Evolutionary conservation across 345 rosid genomes (phyloP), one percentile per base, ranked within the genome.

Genomic region (Salix brachista): DNA sequence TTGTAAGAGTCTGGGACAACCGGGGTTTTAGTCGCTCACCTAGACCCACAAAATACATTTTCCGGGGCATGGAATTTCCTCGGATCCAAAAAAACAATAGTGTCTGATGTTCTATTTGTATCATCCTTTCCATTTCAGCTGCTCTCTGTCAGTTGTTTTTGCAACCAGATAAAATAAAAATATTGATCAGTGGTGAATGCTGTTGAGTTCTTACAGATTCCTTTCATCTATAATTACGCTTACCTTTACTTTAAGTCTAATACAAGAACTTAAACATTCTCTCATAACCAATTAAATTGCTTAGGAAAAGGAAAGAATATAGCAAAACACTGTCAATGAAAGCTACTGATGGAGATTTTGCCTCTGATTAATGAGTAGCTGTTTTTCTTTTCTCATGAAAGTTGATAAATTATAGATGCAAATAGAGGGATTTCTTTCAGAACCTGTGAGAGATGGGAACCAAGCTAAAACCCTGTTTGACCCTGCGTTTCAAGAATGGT

Each of bases 401-500:
- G 26, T 54, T 54, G 26, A 52, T 50, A 18, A 4, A 50, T 17
- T 21, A 50, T 48, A 4, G 7, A 18, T 50, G 56, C 21, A 50
- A 34, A 18, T 5, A 5, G n/a, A 18, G n/a, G 23, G 58, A 52
- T 52, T n/a, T 3, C 9, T 52, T 52, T 6, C n/a, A 7, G 58
- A 52, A 50, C 21, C 56, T 50, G n/a, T 50, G 9, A 50, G 56
- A 50, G 18, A 5, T 17, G 56, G 5, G 56, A 50, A 18, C 21
- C 56, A 18, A 48, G 1, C n/a, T 18, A 50, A 18, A 32, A 2
- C 5, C 5, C 4, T 0, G 34, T 32, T 30, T 32, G 4, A 32
- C 34, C 1, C 0, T 32, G 34, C 34, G 3, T 2, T 32, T 5
- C 7, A 34, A 34, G 1, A 34, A 5, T 0, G 0, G 0, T 34